Base-by-base conservation (phyloP, 2,329 filamentous ascomycete genomes). In the Domatiomyces catenatus region DNA sequence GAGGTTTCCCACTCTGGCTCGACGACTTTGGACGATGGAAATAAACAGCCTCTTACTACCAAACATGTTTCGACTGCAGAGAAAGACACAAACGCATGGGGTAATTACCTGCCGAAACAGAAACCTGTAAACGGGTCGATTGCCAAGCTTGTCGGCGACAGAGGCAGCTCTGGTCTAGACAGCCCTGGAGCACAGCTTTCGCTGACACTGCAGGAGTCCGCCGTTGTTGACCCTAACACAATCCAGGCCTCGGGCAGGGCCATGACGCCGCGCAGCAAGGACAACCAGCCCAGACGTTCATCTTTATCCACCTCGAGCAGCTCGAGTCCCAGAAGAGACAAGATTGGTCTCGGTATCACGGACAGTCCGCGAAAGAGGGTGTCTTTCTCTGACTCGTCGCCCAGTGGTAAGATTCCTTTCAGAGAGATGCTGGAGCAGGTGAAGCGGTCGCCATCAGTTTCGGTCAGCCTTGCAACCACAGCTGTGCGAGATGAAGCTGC, bases 171-270 rank as follows among this genome's bases (percentile, higher is more conserved):
- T 7, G 51, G 45, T 47, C 42, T 53, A 5, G 57, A 57, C 47
- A 58, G 56, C 44, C 53, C 54, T n/a, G 52, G 53, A 45, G 58
- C 54, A 46, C 58, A 59, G 39, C 46, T 59, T 10, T 53, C 54
- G 24, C 54, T 57, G 44, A 46, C 51, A 42, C 44, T 58, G 18
- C 52, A 51, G 44, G 52, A 56, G 17, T 55, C 50, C 7, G 46
- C 55, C 26, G 32, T 3, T 50, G 48, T 20, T 24, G 43, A 26
- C 7, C 12, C 18, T 20, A 48, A 12, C 15, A 28, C 47, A 55
- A 17, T 28, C 48, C 43, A 44, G 44, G 26, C 20, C 42, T 18
- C 36, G 17, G 17, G 3, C 42, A 42, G 24, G 20, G 7, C 12
- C 44, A 46, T 26, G 15, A 18, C 49, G 28, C 42, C 47, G 1